A percentile compares a stretch with the other conserved stretches of the same genome.
phyloP scores from a whole-genome alignment of 2,329 filamentous ascomycete genomes.

The Madurella mycetomatis region DNA sequence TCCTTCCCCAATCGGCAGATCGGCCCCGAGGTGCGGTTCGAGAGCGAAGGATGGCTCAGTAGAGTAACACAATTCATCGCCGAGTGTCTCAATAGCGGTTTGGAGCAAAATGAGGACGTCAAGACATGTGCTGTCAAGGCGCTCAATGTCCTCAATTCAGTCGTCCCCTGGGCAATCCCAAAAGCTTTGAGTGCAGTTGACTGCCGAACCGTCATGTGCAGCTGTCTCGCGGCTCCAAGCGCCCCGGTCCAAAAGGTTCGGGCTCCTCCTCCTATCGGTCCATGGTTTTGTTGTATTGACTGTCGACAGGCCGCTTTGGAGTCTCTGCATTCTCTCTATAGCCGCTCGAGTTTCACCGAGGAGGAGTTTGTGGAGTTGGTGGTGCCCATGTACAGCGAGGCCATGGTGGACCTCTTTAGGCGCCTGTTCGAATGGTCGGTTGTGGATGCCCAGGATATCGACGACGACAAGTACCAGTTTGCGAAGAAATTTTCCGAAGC shows the following conservation, averaged over 20 bases:
- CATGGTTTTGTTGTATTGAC: constrained; percentile 22
- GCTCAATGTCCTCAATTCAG: constrained; percentile 70
- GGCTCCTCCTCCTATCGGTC: not conserved
- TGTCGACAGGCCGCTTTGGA: constrained; percentile 67
- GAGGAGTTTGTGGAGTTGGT: constrained; percentile 75
- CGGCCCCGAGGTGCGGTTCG: constrained; percentile 66
- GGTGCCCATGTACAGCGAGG: constrained; percentile 70
- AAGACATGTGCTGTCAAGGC: constrained; percentile 70
- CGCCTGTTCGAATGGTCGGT: constrained; percentile 75
- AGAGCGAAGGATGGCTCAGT: constrained; percentile 80
- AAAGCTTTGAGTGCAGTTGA: constrained; percentile 70
- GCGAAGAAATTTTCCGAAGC: constrained; percentile 94
- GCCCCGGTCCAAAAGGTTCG: constrained; percentile 68
- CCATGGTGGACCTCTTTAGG: constrained; percentile 66
- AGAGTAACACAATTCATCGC: constrained; percentile 70
- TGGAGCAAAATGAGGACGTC: constrained; percentile 62
- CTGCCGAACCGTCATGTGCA: constrained; percentile 66
- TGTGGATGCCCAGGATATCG: constrained; percentile 75
- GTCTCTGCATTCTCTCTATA: constrained; percentile 77
- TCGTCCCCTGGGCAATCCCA: constrained; percentile 83
- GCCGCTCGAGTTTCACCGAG: constrained; percentile 66
- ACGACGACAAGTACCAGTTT: constrained; percentile 87
- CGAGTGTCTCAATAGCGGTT: constrained; percentile 64
- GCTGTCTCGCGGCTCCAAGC: constrained; percentile 64
- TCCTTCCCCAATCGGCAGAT: constrained; percentile 69